phyloP scores from a whole-genome alignment of 768 basidiomycete species.

The Clathrus columnatus region DNA sequence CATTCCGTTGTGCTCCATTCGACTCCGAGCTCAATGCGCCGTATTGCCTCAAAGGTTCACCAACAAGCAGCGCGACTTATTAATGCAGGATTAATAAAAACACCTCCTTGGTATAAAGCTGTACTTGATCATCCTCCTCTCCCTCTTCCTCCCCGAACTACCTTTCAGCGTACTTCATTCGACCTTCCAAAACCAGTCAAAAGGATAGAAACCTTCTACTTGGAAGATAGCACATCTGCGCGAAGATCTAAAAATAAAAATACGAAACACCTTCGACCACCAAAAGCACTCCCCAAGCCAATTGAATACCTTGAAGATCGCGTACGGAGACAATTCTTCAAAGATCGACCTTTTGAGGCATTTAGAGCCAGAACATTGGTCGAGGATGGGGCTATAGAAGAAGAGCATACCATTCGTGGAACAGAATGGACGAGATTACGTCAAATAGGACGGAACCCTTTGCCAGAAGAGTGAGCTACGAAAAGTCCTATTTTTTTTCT shows the following conservation, averaged over 20 bases:
- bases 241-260: slow-evolving; percentile 16
- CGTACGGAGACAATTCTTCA: slow-evolving; percentile 84
- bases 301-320: slow-evolving; percentile 79
- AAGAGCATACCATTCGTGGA: slow-evolving; percentile 49
- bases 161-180: slow-evolving; percentile 46
- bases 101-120: slow-evolving; percentile 76
- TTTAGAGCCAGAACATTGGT: slow-evolving; percentile 72
- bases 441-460: slow-evolving; percentile 77
- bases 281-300: slow-evolving; percentile 35
- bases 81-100: slow-evolving; percentile 49
- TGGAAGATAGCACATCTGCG: slow-evolving; percentile 8
- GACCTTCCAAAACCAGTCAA: slow-evolving; percentile 28
- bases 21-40: too few species aligned
- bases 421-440: slow-evolving; percentile 66
- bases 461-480: slow-evolving; percentile 76
- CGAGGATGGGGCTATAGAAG: slow-evolving; percentile 54
- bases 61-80: slow-evolving; percentile 77
- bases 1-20: too few species aligned
- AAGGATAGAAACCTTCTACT: not conserved
- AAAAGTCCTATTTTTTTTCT: not conserved
- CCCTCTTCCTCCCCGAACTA: slow-evolving; percentile 68
- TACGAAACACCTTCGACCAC: slow-evolving; percentile 18
- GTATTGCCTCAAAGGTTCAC: slow-evolving; percentile 83
- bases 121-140: slow-evolving; percentile 86
- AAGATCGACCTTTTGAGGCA: slow-evolving; percentile 94